Conservation (phyloP, 148 eudicot species). For the Amaranthus palmeri region DNA sequence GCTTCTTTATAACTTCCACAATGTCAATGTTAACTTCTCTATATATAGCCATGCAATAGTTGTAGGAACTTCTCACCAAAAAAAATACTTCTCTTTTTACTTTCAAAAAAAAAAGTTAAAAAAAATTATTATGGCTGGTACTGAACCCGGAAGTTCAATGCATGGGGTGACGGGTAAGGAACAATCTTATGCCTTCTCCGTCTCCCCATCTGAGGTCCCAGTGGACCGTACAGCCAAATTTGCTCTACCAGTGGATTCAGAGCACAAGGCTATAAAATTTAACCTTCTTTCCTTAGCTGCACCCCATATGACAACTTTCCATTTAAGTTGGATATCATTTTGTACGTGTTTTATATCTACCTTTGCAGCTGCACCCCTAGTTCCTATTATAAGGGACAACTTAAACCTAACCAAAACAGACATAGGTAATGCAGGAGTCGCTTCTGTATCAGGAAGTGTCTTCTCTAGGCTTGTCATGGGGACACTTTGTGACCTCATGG, state of each 20-base stretch:
- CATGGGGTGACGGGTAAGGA: slow-evolving; percentile 40
- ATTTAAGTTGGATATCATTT: slow-evolving; percentile 42
- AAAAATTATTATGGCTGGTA: slow-evolving; percentile 13
- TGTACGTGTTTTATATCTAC: slow-evolving; percentile 34
- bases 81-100: neutral
- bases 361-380: slow-evolving; percentile 40
- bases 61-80: neutral
- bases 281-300: slow-evolving; percentile 27
- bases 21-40: slow-evolving; percentile 16
- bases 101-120: neutral
- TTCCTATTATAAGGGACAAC: slow-evolving; percentile 41
- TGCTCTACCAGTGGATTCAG: slow-evolving; percentile 33
- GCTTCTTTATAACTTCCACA: slow-evolving; percentile 6
- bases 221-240: slow-evolving; percentile 31
- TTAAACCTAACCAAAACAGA: slow-evolving; percentile 29
- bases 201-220: slow-evolving; percentile 19
- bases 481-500: slow-evolving; percentile 36
- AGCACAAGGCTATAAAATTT: slow-evolving; percentile 39
- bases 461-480: slow-evolving; percentile 41
- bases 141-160: slow-evolving; percentile 40
- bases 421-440: slow-evolving; percentile 36
- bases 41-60: slow-evolving; percentile 6
- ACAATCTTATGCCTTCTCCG: slow-evolving; percentile 21
- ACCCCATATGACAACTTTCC: slow-evolving; percentile 39
- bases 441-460: slow-evolving; percentile 36